Percentiles rank a stretch among this genome's conserved stretches.
Conservation (phyloP, 148 eudicot species). For the Beta vulgaris region DNA sequence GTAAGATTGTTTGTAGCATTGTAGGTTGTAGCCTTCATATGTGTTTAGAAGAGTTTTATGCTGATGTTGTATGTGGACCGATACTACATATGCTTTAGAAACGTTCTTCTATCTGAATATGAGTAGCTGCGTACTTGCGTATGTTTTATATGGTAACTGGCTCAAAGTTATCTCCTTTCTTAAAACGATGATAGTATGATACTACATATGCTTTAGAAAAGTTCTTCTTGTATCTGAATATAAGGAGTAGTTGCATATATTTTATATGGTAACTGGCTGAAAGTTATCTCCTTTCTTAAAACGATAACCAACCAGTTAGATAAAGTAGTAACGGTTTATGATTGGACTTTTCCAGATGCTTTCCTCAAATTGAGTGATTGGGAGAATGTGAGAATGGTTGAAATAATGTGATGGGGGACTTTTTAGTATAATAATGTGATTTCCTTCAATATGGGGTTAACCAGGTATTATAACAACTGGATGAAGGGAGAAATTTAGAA, state of each 20-base stretch:
- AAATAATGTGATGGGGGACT: no score
- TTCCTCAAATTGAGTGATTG: not conserved
- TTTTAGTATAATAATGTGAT: no score
- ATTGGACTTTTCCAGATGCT: not conserved
- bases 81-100: not conserved
- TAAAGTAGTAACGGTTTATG: not conserved
- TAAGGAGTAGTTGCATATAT: not conserved
- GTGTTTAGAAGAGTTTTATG: not conserved
- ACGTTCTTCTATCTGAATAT: not conserved
- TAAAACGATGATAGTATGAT: no score
- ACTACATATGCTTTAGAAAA: not conserved
- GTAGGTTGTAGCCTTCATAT: not conserved
- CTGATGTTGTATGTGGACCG: not conserved
- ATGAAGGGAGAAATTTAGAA: not conserved
- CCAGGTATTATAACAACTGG: not conserved
- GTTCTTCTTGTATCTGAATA: not conserved
- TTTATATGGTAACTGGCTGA: not conserved
- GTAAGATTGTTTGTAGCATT: not conserved
- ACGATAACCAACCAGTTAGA: not conserved
- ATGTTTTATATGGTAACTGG: not conserved
- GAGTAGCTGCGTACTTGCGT: not conserved
- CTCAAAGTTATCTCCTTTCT: not conserved
- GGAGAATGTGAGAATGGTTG: no score
- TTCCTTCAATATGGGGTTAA: no score
- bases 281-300: not conserved